Conservation (phyloP, 306 rosid genomes). For the Herpetospermum pedunculosum region DNA sequence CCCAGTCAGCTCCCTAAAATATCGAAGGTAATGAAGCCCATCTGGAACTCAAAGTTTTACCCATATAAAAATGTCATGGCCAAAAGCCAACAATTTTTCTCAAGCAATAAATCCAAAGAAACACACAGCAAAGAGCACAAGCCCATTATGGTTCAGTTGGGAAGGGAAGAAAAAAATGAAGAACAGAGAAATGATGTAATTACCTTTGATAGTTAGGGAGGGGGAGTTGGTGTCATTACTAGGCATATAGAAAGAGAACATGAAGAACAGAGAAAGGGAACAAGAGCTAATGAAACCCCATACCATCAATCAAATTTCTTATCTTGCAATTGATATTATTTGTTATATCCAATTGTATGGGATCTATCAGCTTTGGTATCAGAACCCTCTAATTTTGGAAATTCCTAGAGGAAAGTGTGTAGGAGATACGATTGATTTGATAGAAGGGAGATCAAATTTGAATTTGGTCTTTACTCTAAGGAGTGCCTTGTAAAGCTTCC, state of each 20-base stretch:
- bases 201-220: neutral
- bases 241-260: neutral
- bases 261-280: neutral
- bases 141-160: neutral
- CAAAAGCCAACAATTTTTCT: neutral
- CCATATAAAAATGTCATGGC: neutral
- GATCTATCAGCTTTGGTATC: neutral
- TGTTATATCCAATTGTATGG: neutral
- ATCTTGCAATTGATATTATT: neutral
- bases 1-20: neutral
- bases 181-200: neutral
- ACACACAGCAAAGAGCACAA: neutral
- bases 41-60: neutral
- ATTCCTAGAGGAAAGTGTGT: neutral
- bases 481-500: neutral
- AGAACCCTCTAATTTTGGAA: neutral
- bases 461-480: neutral
- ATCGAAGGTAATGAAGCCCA: neutral
- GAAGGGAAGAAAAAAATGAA: neutral
- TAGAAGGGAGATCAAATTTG: neutral
- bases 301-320: neutral
- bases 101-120: neutral
- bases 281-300: neutral
- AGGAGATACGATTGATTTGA: neutral
- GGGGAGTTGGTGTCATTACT: neutral